phyloP scores from a whole-genome alignment of 2,329 filamentous ascomycete genomes.

The Aspergillus clavatus region DNA sequence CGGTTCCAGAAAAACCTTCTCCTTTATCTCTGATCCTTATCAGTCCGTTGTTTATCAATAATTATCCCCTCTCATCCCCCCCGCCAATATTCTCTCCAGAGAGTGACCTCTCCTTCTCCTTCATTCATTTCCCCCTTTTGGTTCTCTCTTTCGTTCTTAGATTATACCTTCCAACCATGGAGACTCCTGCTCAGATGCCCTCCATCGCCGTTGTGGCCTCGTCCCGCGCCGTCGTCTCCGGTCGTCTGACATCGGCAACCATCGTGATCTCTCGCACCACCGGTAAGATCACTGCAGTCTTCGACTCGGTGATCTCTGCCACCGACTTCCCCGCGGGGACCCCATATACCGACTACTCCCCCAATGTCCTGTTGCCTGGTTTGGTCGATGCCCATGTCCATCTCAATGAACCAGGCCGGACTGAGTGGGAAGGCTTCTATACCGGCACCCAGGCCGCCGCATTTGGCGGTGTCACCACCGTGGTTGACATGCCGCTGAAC shows the following conservation, averaged over 20 bases:
- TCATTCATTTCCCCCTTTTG: conserved; percentile 6
- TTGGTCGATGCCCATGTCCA: conserved; percentile 97
- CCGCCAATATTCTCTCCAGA: not conserved
- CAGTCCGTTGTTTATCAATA: not conserved
- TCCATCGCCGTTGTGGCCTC: conserved; percentile 75
- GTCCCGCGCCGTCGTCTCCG: conserved; percentile 73
- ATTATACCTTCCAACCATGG: conserved; percentile 12
- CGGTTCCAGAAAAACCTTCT: not conserved
- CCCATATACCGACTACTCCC: conserved; percentile 77
- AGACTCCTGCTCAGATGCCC: conserved; percentile 24
- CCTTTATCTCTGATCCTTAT: conserved; percentile 1
- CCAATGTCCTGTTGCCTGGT: conserved; percentile 79
- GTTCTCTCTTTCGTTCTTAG: conserved; percentile 5
- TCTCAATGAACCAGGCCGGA: conserved; percentile 91
- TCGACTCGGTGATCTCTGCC: conserved; percentile 67
- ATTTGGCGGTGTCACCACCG: conserved; percentile 92
- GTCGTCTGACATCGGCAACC: conserved; percentile 73
- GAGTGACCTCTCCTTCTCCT: conserved; percentile 1
- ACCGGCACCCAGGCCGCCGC: conserved; percentile 91
- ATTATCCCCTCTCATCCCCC: conserved; percentile 8
- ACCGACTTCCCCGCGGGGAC: conserved; percentile 68
- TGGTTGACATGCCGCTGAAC: conserved; percentile 96
- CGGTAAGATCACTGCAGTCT: conserved; percentile 78
- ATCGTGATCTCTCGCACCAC: conserved; percentile 71
- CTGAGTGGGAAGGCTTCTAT: conserved; percentile 97